A percentile compares a stretch with the other conserved stretches of the same genome.
Evolutionary conservation across 2,329 filamentous ascomycete species (phyloP).

Genomic region (Orbilia quercus): DNA sequence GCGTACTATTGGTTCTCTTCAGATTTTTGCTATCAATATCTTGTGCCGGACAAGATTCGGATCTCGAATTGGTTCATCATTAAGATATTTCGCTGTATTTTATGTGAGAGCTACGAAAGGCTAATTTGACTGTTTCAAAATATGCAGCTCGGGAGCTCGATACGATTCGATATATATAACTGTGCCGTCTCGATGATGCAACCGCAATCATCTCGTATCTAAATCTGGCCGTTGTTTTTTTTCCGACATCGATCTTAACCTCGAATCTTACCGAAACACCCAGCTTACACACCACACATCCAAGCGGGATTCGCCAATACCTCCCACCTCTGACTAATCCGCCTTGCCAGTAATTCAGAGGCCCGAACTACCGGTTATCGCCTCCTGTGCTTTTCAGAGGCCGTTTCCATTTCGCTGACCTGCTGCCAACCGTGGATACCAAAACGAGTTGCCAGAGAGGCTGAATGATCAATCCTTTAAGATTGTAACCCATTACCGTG

Average conservation of each 20-base stretch:
- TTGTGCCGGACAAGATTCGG: neutral
- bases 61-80: neutral
- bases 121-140: slow-evolving; percentile 53
- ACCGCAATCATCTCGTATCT: slow-evolving; percentile 27
- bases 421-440: slow-evolving; percentile 35
- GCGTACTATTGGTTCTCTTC: too few species aligned
- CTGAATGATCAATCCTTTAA: neutral
- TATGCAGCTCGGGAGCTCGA: slow-evolving; percentile 43
- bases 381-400: slow-evolving; percentile 14
- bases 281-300: neutral
- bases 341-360: neutral
- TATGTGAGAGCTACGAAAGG: slow-evolving; percentile 24
- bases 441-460: slow-evolving; percentile 23
- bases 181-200: slow-evolving; percentile 45
- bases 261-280: slow-evolving; percentile 2
- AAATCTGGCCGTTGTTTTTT: slow-evolving; percentile 25
- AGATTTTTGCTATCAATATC: neutral
- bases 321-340: neutral
- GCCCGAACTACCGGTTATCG: neutral
- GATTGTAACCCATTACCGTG: slow-evolving; percentile 11
- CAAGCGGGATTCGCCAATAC: neutral
- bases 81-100: neutral
- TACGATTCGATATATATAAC: slow-evolving; percentile 33
- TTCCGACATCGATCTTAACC: slow-evolving; percentile 18
- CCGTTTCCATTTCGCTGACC: slow-evolving; percentile 33